Conservation (phyloP, 2,329 filamentous ascomycete species). For the Claviceps sorghi region DNA sequence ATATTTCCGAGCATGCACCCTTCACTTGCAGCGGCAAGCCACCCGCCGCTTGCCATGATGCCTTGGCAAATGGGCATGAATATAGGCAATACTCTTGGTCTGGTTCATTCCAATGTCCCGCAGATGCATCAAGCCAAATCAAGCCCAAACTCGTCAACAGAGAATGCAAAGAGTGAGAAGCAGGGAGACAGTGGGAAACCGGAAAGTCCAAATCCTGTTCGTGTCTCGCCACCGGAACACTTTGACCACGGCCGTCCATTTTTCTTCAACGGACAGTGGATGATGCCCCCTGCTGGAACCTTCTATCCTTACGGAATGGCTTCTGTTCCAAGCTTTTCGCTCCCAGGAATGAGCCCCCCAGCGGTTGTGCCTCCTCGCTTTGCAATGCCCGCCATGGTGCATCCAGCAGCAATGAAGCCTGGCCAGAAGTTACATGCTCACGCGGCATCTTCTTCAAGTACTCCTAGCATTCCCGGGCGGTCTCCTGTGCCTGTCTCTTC, state of each 20-base stretch:
- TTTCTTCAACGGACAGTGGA: conserved; percentile 29
- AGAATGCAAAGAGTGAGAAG: conserved; percentile 12
- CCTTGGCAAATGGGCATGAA: conserved; percentile 26
- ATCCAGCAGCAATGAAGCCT: conserved; percentile 12
- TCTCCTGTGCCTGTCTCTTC: conserved; percentile 37
- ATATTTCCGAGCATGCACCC: conserved; percentile 16
- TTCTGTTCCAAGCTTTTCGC: conserved; percentile 14
- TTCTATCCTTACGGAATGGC: conserved; percentile 17
- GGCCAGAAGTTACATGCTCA: conserved; percentile 9
- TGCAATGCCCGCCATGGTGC: conserved; percentile 7
- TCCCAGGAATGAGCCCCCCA: conserved; percentile 13
- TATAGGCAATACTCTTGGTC: conserved; percentile 15
- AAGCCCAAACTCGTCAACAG: conserved; percentile 11
- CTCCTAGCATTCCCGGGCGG: conserved; percentile 6
- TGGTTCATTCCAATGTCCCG: conserved; percentile 13
- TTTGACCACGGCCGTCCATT: conserved; percentile 32
- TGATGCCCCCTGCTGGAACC: conserved; percentile 19
- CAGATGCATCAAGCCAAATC: conserved; percentile 10
- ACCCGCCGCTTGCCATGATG: conserved; percentile 22
- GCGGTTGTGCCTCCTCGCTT: conserved; percentile 1
- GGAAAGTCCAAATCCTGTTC: conserved; percentile 18
- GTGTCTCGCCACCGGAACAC: conserved; percentile 27
- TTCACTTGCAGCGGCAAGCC: conserved; percentile 17
- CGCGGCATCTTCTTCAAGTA: conserved; percentile 8
- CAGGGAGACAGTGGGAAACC: conserved; percentile 17